Evolutionary conservation across 139 green algal species (phyloP).

Genomic region (Desmodesmus armatus): DNA sequence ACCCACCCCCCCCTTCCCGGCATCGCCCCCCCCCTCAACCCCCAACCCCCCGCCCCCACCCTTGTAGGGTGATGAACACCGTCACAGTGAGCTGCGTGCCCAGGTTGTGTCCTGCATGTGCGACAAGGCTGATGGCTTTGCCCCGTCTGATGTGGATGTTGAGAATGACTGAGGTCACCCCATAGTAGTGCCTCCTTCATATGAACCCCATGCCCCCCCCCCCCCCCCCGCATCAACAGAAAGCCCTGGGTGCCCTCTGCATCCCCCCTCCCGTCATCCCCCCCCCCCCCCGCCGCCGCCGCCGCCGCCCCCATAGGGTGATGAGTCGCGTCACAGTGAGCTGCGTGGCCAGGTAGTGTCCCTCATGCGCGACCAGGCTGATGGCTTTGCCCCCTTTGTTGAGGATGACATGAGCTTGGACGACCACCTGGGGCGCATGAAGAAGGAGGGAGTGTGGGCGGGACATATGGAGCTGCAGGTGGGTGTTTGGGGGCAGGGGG

Average conservation of each 20-base stretch:
- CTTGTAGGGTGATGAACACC: slow-evolving; percentile 60
- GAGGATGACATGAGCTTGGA: slow-evolving; percentile 83
- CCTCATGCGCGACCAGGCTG: slow-evolving; percentile 52
- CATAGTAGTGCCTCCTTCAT: too few species aligned
- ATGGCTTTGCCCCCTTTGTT: slow-evolving; percentile 72
- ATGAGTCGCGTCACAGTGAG: slow-evolving; percentile 55
- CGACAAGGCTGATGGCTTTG: slow-evolving; percentile 58
- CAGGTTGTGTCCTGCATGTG: slow-evolving; percentile 59
- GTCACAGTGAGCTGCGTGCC: slow-evolving; percentile 54
- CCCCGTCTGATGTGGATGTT: slow-evolving; percentile 79
- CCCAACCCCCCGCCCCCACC: too few species aligned
- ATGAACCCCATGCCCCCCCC: too few species aligned
- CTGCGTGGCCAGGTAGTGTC: slow-evolving; percentile 54
- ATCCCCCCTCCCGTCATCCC: not conserved
- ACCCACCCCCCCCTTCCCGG: too few species aligned
- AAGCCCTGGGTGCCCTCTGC: too few species aligned
- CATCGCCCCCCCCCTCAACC: too few species aligned
- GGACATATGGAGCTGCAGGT: slow-evolving; percentile 86
- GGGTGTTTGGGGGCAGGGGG: too few species aligned
- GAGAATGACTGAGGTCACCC: too few species aligned
- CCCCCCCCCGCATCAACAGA: too few species aligned
- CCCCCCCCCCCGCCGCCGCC: not conserved
- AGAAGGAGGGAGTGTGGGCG: slow-evolving; percentile 70
- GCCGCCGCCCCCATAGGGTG: slow-evolving; percentile 53
- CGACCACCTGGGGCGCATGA: slow-evolving; percentile 70